These are phyloP conservation scores for Crithidia fasciculata DNA, from an alignment of 208 protist genomes.

Conservation along the genomic window DNA sequence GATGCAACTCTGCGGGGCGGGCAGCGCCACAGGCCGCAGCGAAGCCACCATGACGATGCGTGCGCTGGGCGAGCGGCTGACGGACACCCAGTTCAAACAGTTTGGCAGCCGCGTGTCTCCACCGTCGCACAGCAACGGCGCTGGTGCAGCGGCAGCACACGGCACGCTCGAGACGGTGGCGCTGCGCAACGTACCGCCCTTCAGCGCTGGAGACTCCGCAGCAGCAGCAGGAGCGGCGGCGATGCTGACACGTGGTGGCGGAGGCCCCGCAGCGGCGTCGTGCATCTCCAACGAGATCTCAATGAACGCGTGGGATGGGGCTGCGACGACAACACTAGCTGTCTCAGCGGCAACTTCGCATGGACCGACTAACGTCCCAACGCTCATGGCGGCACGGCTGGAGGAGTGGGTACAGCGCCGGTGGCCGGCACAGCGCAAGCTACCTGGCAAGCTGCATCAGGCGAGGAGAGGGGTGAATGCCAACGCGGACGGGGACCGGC, in stretches of 20 bases:
- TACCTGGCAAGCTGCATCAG: background rate
- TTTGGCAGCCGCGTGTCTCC: constrained; percentile 20
- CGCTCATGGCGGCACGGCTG: constrained; percentile 30
- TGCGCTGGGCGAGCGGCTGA: constrained; percentile 13
- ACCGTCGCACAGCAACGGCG: background rate
- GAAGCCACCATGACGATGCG: constrained; percentile 18
- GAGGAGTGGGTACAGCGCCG: constrained; percentile 41
- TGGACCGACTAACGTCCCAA: constrained; percentile 1
- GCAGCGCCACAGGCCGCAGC: constrained; percentile 13
- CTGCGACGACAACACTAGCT: background rate
- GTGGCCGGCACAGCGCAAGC: constrained; percentile 14
- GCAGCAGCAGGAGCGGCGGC: background rate
- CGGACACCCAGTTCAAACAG: constrained; percentile 30
- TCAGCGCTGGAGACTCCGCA: background rate
- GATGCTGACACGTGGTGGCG: background rate
- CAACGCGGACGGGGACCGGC: no score
- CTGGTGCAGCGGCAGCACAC: background rate
- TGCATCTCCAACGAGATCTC: background rate
- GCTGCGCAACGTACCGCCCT: constrained; percentile 31
- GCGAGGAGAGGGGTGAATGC: background rate
- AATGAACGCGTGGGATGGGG: background rate
- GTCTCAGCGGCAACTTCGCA: no score
- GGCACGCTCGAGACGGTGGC: constrained; percentile 15
- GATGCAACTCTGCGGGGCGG: constrained; percentile 62
- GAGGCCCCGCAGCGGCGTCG: background rate